phyloP scores from a whole-genome alignment of 257 asterid genomes.

The Cinchona pubescens region DNA sequence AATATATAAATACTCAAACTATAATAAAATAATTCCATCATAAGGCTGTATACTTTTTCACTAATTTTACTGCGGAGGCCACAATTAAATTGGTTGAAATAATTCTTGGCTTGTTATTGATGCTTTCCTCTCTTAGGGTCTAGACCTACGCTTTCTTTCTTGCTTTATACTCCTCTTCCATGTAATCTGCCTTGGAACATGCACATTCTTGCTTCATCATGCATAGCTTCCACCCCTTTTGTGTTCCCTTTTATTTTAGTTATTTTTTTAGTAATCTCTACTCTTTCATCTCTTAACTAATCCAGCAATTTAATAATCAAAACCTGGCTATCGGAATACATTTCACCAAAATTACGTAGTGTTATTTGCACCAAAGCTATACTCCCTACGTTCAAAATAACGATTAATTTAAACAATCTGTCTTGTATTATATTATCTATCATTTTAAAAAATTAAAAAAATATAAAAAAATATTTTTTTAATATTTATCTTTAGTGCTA shows the following conservation, averaged over 20 bases:
- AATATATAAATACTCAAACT: no score
- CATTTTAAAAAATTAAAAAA: no score
- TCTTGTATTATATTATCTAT: no score
- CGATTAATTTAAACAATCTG: no score
- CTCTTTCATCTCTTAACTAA: not conserved
- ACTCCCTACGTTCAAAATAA: no score
- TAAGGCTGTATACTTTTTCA: not conserved
- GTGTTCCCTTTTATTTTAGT: not conserved
- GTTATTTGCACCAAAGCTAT: not conserved
- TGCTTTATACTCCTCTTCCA: not conserved
- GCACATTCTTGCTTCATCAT: constrained; percentile 6
- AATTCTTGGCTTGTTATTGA: constrained; percentile 5
- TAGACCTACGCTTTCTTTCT: not conserved
- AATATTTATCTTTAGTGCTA: no score
- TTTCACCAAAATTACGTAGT: not conserved
- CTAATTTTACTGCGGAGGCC: not conserved
- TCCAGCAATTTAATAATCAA: not conserved
- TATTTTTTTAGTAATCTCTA: not conserved
- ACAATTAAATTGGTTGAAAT: no score
- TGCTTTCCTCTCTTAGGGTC: not conserved
- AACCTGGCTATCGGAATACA: not conserved
- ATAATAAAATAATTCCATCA: no score
- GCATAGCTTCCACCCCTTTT: constrained; percentile 8
- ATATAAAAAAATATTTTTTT: no score
- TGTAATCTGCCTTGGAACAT: constrained; percentile 18